Evolutionary conservation across 495 filamentous ascomycete species (phyloP), one percentile per base, ranked within the genome.

Genomic region (Penicillium tannophilum): DNA sequence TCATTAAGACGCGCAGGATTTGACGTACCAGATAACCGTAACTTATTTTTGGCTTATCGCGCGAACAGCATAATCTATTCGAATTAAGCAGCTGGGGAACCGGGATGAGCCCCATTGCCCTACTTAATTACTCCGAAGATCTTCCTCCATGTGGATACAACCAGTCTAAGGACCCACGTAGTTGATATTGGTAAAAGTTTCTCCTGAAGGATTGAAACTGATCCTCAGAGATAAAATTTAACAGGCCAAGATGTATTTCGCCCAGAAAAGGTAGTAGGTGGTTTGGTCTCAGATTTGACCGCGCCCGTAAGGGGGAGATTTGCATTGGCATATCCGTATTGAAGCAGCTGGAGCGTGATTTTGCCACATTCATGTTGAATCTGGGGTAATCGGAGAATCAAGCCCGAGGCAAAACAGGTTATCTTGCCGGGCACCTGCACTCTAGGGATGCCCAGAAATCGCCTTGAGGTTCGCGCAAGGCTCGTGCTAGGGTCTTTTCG

Each of bases 31-130:
- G 44, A 47, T 47, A 47, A 47, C 44, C 44, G 7, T 47, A 39
- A 39, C 39, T 41, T 41, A 41, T 41, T 41, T 41, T 41, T 16
- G 16, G 39, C 39, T 41, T 41, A 41, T 41, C 39, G 39, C 39
- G 39, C 39, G 6, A 41, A 41, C 12, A 3, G 2, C 33, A 36
- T 12, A 4, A 11, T 7, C 28, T 7, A 28, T 28, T 7, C 4
- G 28, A 28, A 28, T 28, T 28, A 4, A 28, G 28, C 33, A 11
- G 33, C 12, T 36, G 12, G 9, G 6, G 33, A 10, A 9, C 33
- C 12, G 12, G 33, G 33, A 3, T 7, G 33, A 36, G 33, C 33
- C 12, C 33, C 33, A 11, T 10, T 36, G 6, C 12, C 33, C 33
- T 10, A 14, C 20, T 36, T 3, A 36, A 36, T 36, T 36, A 36